Evolutionary conservation across 2,329 filamentous ascomycete species (phyloP).

Genomic region (Sporothrix pallida): DNA sequence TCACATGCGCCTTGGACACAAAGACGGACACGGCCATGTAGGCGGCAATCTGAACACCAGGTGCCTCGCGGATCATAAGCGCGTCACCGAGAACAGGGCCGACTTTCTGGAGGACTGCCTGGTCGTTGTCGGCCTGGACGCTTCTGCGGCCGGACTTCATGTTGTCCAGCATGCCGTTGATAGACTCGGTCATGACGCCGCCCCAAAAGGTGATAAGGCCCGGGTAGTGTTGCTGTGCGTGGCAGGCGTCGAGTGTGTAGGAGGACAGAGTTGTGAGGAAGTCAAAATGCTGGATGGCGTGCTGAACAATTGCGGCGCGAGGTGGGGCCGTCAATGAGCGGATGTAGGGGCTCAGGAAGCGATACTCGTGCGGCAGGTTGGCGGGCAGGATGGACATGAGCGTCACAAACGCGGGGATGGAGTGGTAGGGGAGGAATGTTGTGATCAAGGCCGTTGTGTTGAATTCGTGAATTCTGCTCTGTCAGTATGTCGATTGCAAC

Average conservation of each 20-base stretch:
- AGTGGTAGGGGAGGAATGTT: slow-evolving; percentile 92
- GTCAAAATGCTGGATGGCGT: slow-evolving; percentile 75
- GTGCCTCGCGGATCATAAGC: slow-evolving; percentile 73
- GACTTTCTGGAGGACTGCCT: slow-evolving; percentile 73
- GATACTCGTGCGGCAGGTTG: slow-evolving; percentile 75
- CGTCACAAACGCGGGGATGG: slow-evolving; percentile 81
- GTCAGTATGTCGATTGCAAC: background rate
- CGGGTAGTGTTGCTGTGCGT: slow-evolving; percentile 74
- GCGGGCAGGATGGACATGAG: slow-evolving; percentile 84
- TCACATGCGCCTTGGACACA: slow-evolving; percentile 78
- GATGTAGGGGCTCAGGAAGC: slow-evolving; percentile 86
- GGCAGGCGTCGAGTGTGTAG: slow-evolving; percentile 77
- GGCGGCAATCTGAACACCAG: slow-evolving; percentile 81
- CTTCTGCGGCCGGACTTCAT: slow-evolving; percentile 75
- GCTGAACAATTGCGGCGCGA: slow-evolving; percentile 80
- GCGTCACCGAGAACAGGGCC: slow-evolving; percentile 76
- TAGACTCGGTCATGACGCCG: slow-evolving; percentile 81
- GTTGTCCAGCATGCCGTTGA: slow-evolving; percentile 80
- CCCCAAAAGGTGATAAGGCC: slow-evolving; percentile 89
- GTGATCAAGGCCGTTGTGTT: slow-evolving; percentile 80
- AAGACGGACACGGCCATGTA: slow-evolving; percentile 92
- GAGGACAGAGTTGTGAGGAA: slow-evolving; percentile 79
- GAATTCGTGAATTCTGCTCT: slow-evolving; percentile 80
- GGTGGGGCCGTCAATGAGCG: slow-evolving; percentile 77
- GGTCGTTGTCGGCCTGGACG: slow-evolving; percentile 79